Conservation (phyloP, 495 filamentous ascomycete species). For the Monascus purpureus region DNA sequence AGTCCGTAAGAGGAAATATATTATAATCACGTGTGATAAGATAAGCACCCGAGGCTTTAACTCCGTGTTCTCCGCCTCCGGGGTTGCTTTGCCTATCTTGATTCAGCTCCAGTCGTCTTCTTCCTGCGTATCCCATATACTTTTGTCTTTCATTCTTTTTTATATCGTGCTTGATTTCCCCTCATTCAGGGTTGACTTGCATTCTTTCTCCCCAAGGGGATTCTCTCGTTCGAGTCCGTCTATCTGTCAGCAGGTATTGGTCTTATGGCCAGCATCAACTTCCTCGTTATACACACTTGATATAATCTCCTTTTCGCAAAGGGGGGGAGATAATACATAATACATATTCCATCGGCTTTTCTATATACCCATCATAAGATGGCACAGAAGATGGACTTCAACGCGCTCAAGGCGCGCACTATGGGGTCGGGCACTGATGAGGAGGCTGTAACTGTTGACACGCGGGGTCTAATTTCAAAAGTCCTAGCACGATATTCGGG, state of each 20-base stretch:
- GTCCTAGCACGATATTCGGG: slow-evolving; percentile 90
- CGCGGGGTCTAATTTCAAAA: slow-evolving; percentile 91
- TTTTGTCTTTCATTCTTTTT: neutral
- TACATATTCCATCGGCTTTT: neutral
- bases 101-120: too few species aligned
- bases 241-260: too few species aligned
- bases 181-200: too few species aligned
- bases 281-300: neutral
- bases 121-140: too few species aligned
- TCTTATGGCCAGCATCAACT: neutral
- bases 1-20: too few species aligned
- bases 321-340: too few species aligned
- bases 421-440: slow-evolving; percentile 77
- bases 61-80: neutral
- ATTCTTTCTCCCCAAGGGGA: too few species aligned
- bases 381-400: slow-evolving; percentile 55
- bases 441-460: slow-evolving; percentile 98
- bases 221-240: too few species aligned
- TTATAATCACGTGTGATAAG: neutral
- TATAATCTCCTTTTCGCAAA: neutral
- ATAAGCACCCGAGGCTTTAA: neutral
- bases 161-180: too few species aligned
- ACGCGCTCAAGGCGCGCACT: slow-evolving; percentile 70
- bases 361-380: too few species aligned
- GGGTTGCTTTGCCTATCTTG: too few species aligned